Base-by-base conservation (phyloP, 345 rosid species). In the Linum lewisii region DNA sequence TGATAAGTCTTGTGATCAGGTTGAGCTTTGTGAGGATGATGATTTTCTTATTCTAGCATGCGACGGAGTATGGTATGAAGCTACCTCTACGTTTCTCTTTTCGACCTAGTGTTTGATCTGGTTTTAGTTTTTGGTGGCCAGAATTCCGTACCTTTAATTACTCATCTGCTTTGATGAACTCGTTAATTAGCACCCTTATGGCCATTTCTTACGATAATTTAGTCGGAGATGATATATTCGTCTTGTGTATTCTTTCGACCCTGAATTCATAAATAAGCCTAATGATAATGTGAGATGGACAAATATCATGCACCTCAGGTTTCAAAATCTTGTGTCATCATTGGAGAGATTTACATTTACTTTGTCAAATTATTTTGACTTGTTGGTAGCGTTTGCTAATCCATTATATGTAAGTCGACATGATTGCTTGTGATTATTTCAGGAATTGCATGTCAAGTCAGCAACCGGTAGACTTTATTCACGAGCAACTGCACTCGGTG, bases 381-480 rank as follows among this genome's bases (percentile, higher is more conserved):
- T 21, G 16, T 24, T 7, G 19, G 29, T 7, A n/a, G n/a, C n/a
- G 16, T 21, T 57, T 24, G 21, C 24, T 24, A 36, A 26, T 36
- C 3, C 37, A 4, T n/a, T n/a, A 22, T 6, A 32, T 24, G 16
- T n/a, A 32, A 57, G 19, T 29, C 10, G 15, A 6, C n/a, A 15
- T 55, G 25, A 50, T 8, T 56, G 45, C 24, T 65, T 25, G 11
- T 61, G n/a, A 20, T 45, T 60, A 21, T 73, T 76, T 70, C 85
- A 93, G 99, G 99, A 97, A 93, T 68, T 93, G 99, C 79, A 77
- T 93, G 91, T 76, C 99, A 45, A 86, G 97, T 84, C 99, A 89
- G 73, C 93, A 77, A 75, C 84, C 89, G 22, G 94, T 93, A 69
- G 97, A 93, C 81, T 93, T 84, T 61, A 66, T 93, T 57, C 91